Conservation (phyloP, 192 early-diverging fungal species). For the Coemansia sp. region DNA sequence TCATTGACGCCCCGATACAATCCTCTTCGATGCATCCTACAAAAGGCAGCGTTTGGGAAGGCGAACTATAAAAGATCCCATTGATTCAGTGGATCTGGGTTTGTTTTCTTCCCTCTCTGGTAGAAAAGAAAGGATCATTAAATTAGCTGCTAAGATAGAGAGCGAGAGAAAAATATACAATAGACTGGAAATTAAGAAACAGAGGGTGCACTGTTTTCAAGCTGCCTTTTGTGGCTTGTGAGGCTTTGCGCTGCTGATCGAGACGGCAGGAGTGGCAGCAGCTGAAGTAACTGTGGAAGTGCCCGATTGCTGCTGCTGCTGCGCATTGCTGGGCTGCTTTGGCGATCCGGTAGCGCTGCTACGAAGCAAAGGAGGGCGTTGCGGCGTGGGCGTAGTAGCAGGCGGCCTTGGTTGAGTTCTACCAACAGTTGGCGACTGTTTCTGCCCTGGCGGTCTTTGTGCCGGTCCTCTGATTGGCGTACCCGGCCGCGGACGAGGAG, state of each 20-base stretch:
- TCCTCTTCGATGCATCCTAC: slow-evolving; percentile 25
- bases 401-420: neutral
- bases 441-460: neutral
- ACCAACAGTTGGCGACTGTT: neutral
- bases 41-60: slow-evolving; percentile 39
- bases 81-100: no score
- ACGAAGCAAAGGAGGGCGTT: neutral
- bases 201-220: neutral
- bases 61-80: slow-evolving; percentile 2
- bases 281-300: neutral
- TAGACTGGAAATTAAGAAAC: neutral
- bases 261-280: neutral
- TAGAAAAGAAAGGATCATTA: neutral
- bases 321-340: neutral
- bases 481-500: slow-evolving; percentile 6
- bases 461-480: neutral
- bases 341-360: neutral
- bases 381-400: neutral
- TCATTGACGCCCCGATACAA: slow-evolving; percentile 24
- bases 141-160: neutral
- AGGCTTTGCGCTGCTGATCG: neutral
- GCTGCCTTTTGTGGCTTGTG: slow-evolving; percentile 9
- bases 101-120: no score
- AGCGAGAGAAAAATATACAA: neutral
- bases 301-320: neutral